These are phyloP conservation scores for Mycena belliarum DNA, from an alignment of 768 basidiomycete genomes.

Conservation along the genomic window DNA sequence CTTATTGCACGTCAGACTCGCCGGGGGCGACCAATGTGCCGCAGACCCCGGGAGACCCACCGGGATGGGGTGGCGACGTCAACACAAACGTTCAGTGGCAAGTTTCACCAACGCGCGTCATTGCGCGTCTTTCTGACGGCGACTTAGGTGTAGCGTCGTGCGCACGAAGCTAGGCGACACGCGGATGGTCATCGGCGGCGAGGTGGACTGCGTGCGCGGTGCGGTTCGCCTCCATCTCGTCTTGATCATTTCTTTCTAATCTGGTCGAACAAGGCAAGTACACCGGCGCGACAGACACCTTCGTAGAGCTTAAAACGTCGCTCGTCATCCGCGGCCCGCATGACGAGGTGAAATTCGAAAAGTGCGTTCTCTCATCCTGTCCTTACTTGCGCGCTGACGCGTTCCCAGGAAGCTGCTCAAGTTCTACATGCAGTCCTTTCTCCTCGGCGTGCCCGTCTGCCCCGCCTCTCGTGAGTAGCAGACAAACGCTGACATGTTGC, in stretches of 20 bases:
- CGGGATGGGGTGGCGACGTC: slow-evolving; percentile 78
- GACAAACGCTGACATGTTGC: not conserved
- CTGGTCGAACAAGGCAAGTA: slow-evolving; percentile 51
- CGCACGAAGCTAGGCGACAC: slow-evolving; percentile 79
- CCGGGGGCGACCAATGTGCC: slow-evolving; percentile 30
- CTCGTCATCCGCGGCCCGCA: slow-evolving; percentile 60
- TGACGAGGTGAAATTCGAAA: slow-evolving; percentile 78
- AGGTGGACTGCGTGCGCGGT: slow-evolving; percentile 90
- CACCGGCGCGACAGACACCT: slow-evolving; percentile 60
- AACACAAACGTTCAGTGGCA: slow-evolving; percentile 86
- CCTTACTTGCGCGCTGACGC: not conserved
- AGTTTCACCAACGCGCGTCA: not conserved
- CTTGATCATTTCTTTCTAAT: slow-evolving; percentile 14
- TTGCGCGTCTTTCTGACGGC: not conserved
- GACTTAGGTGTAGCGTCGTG: slow-evolving; percentile 64
- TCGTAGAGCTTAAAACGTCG: slow-evolving; percentile 90
- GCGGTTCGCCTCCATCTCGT: slow-evolving; percentile 14
- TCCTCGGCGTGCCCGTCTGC: slow-evolving; percentile 85
- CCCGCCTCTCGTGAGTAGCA: not conserved
- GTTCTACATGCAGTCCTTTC: slow-evolving; percentile 89
- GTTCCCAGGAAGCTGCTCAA: slow-evolving; percentile 78
- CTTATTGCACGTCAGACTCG: slow-evolving; percentile 70
- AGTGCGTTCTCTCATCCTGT: slow-evolving; percentile 45
- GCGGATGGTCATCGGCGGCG: slow-evolving; percentile 80
- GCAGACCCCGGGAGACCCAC: slow-evolving; percentile 31